Evolutionary conservation across 495 filamentous ascomycete genomes (phyloP).

Genomic region (Penicillium malachiteum): DNA sequence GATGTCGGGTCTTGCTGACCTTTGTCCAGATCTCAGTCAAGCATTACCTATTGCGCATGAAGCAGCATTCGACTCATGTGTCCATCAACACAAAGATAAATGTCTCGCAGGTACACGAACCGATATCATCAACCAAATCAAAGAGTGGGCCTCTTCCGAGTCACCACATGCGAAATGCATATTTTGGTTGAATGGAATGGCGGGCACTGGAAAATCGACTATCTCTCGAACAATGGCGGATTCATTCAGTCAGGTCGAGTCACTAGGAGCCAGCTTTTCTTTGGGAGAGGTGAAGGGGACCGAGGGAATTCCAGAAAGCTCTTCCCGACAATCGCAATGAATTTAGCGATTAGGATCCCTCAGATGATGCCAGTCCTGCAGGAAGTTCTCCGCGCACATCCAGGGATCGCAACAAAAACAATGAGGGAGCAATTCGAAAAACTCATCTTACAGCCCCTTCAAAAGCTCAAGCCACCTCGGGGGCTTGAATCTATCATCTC

Average conservation of each 20-base stretch:
- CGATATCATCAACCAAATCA: not conserved
- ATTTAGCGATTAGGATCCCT: not conserved
- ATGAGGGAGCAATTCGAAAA: slow-evolving; percentile 3
- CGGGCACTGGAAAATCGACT: slow-evolving; percentile 1
- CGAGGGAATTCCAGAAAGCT: slow-evolving; percentile 1
- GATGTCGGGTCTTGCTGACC: not conserved
- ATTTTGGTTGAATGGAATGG: slow-evolving; percentile 29
- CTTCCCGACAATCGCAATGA: not conserved
- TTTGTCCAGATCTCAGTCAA: not conserved
- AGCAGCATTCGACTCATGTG: not conserved
- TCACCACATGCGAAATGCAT: slow-evolving; percentile 16
- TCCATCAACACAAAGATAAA: not conserved
- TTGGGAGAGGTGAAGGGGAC: not conserved
- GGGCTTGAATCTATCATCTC: not conserved
- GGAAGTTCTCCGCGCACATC: not conserved
- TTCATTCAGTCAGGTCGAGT: not conserved
- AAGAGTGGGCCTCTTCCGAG: not conserved
- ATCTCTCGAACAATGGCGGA: not conserved
- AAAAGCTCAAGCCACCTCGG: not conserved
- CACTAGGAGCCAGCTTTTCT: slow-evolving; percentile 1
- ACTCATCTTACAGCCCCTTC: not conserved
- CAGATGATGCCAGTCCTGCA: not conserved
- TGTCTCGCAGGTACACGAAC: slow-evolving; percentile 1
- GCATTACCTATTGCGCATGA: not conserved
- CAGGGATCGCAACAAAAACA: not conserved